Base-by-base conservation (phyloP, 306 rosid genomes). In the Potentilla sterilis region DNA sequence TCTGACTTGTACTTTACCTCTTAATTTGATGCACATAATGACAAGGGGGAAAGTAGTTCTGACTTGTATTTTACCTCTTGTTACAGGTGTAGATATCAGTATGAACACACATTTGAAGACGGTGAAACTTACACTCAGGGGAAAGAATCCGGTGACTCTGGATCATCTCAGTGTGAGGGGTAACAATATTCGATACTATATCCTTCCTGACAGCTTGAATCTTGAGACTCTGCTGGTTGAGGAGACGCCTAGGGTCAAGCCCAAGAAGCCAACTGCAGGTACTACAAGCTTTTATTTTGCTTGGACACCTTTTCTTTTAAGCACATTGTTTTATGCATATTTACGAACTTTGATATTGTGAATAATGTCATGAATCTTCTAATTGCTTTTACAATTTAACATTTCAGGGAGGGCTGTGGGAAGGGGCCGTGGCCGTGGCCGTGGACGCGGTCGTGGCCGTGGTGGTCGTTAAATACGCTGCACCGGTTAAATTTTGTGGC, bases 161-260 rank as follows among this genome's bases (percentile, higher is more conserved):
- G 98, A 93, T 81, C 98, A 93, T 87, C 92, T 93, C 80, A 93
- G 98, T 62, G 97, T 93, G 75, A 88, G 97, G 88, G 98, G 98
- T 48, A 91, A 89, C 91, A 91, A 88, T 62, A 93, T 93, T 57
- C 89, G 98, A 12, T 93, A 93, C 72, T 91, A 93, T 47, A 89
- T 87, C 70, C 93, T 89, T 41, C 93, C 93, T 5, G 93, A 89
- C 81, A 87, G 91, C 83, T 77, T 89, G 85, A 89, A 89, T 84
- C 89, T 89, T 32, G 94, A 89, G 87, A 89, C 93, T 67, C 75
- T 89, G 75, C 87, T 89, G 14, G 91, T 87, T n/a, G 93, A 89
- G 80, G 93, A 89, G 83, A 79, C 91, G 11, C 97, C 98, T 14
- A 82, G 97, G 80, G 92, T 94, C 84, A 94, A 94, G 85, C 98